Evolutionary conservation across 345 rosid genomes (phyloP), one percentile per base, ranked within the genome.

Genomic region (Salix koriyanagi): DNA sequence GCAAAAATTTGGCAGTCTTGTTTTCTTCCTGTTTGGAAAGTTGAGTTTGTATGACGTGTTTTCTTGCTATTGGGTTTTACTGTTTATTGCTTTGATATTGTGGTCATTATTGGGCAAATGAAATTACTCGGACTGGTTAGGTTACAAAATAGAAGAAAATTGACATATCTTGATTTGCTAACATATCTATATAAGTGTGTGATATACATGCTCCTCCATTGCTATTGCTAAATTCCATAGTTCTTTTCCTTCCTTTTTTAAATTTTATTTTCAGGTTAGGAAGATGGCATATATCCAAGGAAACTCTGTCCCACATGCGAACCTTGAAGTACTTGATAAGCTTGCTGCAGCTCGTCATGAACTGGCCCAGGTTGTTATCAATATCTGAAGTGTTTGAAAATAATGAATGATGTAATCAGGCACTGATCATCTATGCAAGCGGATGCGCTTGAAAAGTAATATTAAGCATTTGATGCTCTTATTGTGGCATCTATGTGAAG

Each of bases 321-420:
- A 96, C 86, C 88, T 84, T 30, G 79, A 84, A 84, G 94, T 91
- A 77, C 94, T 96, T 79, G 91, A 91, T 75, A 84, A 82, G 80
- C 91, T 96, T 76, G 87, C 90, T 61, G 86, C 89, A 77, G 83
- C 94, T 44, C 96, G 97, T 78, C 92, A 87, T 80, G 97, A 93
- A 87, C 91, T 93, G 80, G 88, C 99, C 11, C 91, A 89, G 96
- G 99, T 95, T 87, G 72, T 73, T 72, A 71, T 72, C 65, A 60
- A 64, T 15, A 15, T 42, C 39, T 56, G 16, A 2, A 54, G 36
- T 70, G 72, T 52, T 58, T 73, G 48, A 12, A 36, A 46, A 71
- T 54, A 68, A 30, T 66, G 37, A 4, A 41, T 61, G 34, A 54
- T 65, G 52, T 34, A 48, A 62, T 67, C 16, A 66, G 71, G 46